Conservation (phyloP, 352 stramenopile species). For the Pythium phragmiticola region DNA sequence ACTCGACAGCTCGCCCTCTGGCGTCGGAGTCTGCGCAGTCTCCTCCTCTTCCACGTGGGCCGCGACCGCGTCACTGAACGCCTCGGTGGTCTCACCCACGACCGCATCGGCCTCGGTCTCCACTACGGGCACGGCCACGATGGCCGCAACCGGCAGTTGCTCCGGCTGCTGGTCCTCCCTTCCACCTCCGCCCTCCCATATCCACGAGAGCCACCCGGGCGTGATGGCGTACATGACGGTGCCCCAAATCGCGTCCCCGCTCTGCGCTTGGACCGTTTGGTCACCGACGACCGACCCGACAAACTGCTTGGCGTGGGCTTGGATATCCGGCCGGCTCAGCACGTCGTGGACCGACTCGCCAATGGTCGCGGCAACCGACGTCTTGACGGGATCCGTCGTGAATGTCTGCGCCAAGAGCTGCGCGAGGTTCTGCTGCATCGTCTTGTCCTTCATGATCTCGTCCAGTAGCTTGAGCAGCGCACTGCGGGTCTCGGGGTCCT, state of each 20-base stretch:
- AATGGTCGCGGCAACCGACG: constrained; percentile 52
- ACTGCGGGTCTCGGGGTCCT: constrained; percentile 48
- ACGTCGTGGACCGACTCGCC: constrained; percentile 73
- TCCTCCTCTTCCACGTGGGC: neutral
- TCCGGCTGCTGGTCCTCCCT: neutral
- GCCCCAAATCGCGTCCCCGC: constrained; percentile 76
- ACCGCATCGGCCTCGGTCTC: constrained; percentile 33
- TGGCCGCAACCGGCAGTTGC: constrained; percentile 22
- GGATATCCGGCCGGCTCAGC: constrained; percentile 68
- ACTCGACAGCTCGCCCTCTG: neutral
- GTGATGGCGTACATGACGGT: constrained; percentile 82
- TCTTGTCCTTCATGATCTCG: constrained; percentile 59
- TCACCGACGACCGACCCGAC: constrained; percentile 76
- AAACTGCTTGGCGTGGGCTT: constrained; percentile 85
- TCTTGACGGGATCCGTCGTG: constrained; percentile 63
- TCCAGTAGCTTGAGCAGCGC: constrained; percentile 57
- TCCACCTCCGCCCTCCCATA: constrained; percentile 45
- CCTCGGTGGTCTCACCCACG: constrained; percentile 28
- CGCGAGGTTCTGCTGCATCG: constrained; percentile 51
- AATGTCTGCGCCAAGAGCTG: constrained; percentile 69
- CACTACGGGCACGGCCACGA: constrained; percentile 28
- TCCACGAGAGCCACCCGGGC: constrained; percentile 72
- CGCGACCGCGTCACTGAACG: constrained; percentile 11
- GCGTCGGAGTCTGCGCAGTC: neutral
- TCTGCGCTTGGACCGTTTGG: constrained; percentile 76